phyloP scores from a whole-genome alignment of 2,329 filamentous ascomycete genomes.

The Xylaria sp. region DNA sequence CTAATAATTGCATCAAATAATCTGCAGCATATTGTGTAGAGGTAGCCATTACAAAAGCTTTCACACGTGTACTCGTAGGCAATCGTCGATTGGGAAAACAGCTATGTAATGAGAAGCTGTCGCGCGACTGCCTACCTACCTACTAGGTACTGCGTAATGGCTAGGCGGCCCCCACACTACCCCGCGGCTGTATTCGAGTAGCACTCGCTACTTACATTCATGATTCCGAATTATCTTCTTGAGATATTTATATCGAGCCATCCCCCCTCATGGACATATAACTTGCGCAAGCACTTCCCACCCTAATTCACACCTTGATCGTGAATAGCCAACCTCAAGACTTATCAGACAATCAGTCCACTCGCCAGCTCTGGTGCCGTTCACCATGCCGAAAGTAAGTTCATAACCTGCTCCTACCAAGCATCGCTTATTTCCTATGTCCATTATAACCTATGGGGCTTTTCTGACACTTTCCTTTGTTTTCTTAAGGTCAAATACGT shows the following conservation, averaged over 20 bases:
- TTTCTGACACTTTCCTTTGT: background rate
- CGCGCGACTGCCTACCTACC: no score
- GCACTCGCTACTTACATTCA: no score
- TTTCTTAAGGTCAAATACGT: slow-evolving; percentile 55
- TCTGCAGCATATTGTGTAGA: background rate
- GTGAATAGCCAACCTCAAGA: background rate
- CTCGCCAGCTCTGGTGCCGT: slow-evolving; percentile 12
- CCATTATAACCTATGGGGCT: no score
- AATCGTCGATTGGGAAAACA: background rate
- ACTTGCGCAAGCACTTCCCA: background rate
- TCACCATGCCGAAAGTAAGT: slow-evolving; percentile 41
- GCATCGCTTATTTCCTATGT: no score
- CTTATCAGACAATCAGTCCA: background rate
- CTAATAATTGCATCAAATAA: background rate
- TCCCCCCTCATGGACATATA: slow-evolving; percentile 14
- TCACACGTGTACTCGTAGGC: background rate
- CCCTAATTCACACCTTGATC: background rate
- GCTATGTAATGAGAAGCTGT: no score
- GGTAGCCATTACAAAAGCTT: background rate
- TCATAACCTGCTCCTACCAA: background rate
- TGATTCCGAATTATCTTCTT: no score
- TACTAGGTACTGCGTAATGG: no score
- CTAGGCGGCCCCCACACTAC: no score
- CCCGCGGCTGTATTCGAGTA: no score
- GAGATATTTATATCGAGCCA: background rate